Conservation (phyloP, 2,329 filamentous ascomycete genomes). For the Pseudogymnoascus sp. region DNA sequence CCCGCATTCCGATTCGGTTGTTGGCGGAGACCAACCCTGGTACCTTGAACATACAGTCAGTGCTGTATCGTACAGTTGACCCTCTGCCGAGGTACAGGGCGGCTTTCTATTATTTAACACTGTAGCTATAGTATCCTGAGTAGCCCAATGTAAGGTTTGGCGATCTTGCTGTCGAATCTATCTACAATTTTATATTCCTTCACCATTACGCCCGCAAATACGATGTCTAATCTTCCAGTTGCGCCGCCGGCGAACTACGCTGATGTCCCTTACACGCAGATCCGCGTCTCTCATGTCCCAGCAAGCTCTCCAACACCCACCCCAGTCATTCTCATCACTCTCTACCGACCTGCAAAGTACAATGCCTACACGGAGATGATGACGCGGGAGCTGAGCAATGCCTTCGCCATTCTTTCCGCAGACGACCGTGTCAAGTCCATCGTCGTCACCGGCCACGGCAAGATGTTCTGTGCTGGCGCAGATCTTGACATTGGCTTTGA, state of each 20-base stretch:
- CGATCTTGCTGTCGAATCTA: not conserved
- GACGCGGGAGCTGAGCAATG: slow-evolving; percentile 50
- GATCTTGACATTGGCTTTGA: slow-evolving; percentile 37
- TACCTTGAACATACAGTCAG: not conserved
- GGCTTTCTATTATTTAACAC: not conserved
- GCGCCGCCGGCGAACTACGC: slow-evolving; percentile 30
- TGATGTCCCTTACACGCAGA: slow-evolving; percentile 32
- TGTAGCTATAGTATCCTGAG: not conserved
- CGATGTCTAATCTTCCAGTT: slow-evolving; percentile 5
- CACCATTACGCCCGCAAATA: not conserved
- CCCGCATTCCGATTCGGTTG: slow-evolving; percentile 5
- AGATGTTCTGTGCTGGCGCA: slow-evolving; percentile 49
- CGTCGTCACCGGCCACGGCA: slow-evolving; percentile 43
- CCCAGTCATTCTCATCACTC: slow-evolving; percentile 50
- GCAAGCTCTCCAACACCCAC: slow-evolving; percentile 44
- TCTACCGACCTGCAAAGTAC: slow-evolving; percentile 56
- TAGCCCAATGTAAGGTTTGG: not conserved
- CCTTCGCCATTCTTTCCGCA: slow-evolving; percentile 40
- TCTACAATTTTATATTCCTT: not conserved
- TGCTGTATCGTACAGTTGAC: not conserved
- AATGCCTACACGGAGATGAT: slow-evolving; percentile 62
- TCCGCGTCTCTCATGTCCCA: slow-evolving; percentile 41
- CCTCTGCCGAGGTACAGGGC: not conserved
- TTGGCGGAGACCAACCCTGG: not conserved
- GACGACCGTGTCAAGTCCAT: slow-evolving; percentile 46